Percentiles rank a stretch among this genome's conserved stretches.
phyloP scores from a whole-genome alignment of 2,329 filamentous ascomycete species.

The Zasmidium angulare region DNA sequence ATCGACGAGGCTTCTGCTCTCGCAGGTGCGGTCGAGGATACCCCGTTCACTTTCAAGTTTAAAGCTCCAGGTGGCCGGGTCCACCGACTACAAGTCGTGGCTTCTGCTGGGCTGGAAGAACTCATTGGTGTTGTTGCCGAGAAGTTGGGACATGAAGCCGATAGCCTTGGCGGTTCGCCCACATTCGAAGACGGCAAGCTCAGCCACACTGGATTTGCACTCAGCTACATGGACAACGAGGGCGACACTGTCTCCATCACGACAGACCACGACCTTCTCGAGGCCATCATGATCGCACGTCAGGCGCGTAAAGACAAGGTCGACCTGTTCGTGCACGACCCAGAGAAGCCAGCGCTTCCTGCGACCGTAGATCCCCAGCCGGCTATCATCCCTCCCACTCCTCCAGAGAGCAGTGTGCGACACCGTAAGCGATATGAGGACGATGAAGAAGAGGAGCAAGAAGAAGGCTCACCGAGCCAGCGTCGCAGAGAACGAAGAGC shows the following conservation, averaged over 20 bases:
- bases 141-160: constrained; percentile 83
- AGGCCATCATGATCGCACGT: constrained; percentile 82
- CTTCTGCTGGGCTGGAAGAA: constrained; percentile 75
- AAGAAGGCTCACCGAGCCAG: constrained; percentile 42
- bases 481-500: constrained; percentile 28
- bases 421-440: constrained; percentile 48
- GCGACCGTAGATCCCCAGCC: constrained; percentile 62
- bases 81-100: constrained; percentile 82
- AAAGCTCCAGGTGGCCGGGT: constrained; percentile 94
- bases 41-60: constrained; percentile 97
- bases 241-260: constrained; percentile 97
- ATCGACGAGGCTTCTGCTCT: constrained; percentile 69
- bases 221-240: constrained; percentile 96
- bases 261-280: constrained; percentile 86
- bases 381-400: constrained; percentile 48
- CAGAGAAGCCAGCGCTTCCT: constrained; percentile 79
- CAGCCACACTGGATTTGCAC: constrained; percentile 75
- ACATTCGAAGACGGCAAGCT: constrained; percentile 76
- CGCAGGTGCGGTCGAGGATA: constrained; percentile 62
- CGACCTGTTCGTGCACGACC: constrained; percentile 94
- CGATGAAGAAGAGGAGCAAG: constrained; percentile 57
- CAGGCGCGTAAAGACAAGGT: constrained; percentile 84
- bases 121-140: constrained; percentile 74
- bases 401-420: constrained; percentile 51
- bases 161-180: constrained; percentile 78